These are phyloP conservation scores for Infundibulicybe gibba DNA, from an alignment of 768 basidiomycete species.

Conservation along the genomic window DNA sequence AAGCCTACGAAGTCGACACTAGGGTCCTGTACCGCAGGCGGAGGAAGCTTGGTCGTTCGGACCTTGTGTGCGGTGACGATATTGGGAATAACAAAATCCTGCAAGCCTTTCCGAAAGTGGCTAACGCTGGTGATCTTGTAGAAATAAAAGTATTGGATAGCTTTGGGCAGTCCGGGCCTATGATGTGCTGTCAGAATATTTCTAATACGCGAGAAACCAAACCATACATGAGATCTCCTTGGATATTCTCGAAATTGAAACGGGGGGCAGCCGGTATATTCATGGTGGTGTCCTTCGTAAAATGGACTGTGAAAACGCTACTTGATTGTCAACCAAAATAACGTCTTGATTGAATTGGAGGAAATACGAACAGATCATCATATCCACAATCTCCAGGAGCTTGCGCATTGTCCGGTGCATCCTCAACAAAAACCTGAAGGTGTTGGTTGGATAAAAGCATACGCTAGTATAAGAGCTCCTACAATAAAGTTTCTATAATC, in stretches of 20 bases:
- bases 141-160: conserved; percentile 13
- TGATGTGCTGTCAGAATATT: background rate
- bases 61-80: conserved; percentile 8
- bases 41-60: conserved; percentile 2
- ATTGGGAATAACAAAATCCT: conserved; percentile 10
- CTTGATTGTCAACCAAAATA: background rate
- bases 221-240: conserved; percentile 12
- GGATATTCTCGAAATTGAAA: conserved; percentile 10
- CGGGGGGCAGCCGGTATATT: conserved; percentile 1
- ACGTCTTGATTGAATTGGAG: no score
- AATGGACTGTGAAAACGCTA: conserved; percentile 6
- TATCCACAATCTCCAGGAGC: conserved; percentile 1
- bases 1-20: conserved; percentile 5
- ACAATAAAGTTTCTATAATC: conserved; percentile 3
- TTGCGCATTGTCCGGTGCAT: background rate
- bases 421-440: conserved; percentile 7
- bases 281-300: conserved; percentile 1
- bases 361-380: conserved; percentile 5
- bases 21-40: conserved; percentile 1
- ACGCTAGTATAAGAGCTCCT: no score
- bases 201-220: background rate
- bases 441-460: background rate
- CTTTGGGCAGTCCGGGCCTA: conserved; percentile 12
- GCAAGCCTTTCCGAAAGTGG: conserved; percentile 6
- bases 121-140: conserved; percentile 8